Conservation (phyloP, 2,329 filamentous ascomycete genomes). For the Penicillium sp. region DNA sequence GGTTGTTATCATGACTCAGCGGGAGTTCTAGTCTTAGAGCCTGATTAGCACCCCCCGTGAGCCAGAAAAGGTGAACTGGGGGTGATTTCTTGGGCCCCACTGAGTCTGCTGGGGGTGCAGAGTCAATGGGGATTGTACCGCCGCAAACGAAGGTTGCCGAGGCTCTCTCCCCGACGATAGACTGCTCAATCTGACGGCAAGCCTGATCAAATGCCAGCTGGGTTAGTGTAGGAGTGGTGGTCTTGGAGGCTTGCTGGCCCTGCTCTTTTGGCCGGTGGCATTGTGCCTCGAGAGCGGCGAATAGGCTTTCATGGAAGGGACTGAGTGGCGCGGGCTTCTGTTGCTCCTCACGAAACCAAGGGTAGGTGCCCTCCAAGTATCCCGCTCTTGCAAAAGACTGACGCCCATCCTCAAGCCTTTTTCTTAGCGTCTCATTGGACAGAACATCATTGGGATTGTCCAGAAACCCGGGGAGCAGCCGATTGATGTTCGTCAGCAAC, state of each 20-base stretch:
- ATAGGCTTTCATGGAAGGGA: too few species aligned
- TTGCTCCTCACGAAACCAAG: too few species aligned
- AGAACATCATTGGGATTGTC: background rate
- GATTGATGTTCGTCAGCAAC: background rate
- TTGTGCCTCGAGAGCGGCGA: background rate
- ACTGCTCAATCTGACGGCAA: background rate
- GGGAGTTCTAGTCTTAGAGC: background rate
- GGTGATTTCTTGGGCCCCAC: background rate
- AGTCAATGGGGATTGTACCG: conserved; percentile 1
- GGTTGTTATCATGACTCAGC: background rate
- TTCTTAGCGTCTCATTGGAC: too few species aligned
- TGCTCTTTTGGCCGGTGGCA: background rate
- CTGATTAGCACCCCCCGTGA: background rate
- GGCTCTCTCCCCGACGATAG: conserved; percentile 21
- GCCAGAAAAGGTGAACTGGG: conserved; percentile 2
- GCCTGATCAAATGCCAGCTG: background rate
- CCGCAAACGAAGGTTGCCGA: conserved; percentile 4
- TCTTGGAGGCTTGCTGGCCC: background rate
- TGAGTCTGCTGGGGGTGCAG: background rate
- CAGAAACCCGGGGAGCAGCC: background rate
- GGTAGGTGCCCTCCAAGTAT: too few species aligned
- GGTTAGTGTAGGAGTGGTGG: background rate
- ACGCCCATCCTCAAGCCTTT: too few species aligned
- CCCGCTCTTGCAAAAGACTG: too few species aligned
- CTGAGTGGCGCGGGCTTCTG: too few species aligned